phyloP scores from a whole-genome alignment of 2,329 filamentous ascomycete species.

The Sporothrix phasma region DNA sequence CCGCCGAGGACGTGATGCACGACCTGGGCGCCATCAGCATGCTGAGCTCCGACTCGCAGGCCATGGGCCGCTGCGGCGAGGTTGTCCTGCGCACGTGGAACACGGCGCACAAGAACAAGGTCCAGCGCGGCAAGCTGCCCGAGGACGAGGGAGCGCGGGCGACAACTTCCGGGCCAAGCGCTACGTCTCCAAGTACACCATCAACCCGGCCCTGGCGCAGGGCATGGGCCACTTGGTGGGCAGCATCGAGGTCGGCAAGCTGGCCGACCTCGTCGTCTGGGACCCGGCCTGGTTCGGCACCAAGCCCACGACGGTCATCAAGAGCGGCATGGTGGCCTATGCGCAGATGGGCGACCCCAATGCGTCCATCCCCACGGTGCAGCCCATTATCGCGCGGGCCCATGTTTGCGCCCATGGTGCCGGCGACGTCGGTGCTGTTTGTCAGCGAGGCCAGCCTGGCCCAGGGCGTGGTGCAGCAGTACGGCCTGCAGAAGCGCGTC shows the following conservation, averaged over 20 bases:
- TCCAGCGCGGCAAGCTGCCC: slow-evolving; percentile 63
- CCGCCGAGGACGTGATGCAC: slow-evolving; percentile 90
- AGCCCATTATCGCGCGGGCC: slow-evolving; percentile 74
- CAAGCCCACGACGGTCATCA: slow-evolving; percentile 72
- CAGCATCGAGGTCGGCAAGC: slow-evolving; percentile 77
- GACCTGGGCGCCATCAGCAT: slow-evolving; percentile 93
- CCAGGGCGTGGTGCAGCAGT: slow-evolving; percentile 56
- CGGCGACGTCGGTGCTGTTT: slow-evolving; percentile 66
- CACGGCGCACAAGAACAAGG: slow-evolving; percentile 93
- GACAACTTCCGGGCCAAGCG: slow-evolving; percentile 90
- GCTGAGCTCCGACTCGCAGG: slow-evolving; percentile 93
- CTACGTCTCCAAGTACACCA: slow-evolving; percentile 91
- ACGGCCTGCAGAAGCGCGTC: slow-evolving; percentile 68
- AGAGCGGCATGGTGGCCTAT: slow-evolving; percentile 77
- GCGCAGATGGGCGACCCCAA: slow-evolving; percentile 81
- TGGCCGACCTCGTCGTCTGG: slow-evolving; percentile 87
- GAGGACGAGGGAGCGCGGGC: slow-evolving; percentile 67
- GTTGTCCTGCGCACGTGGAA: slow-evolving; percentile 92
- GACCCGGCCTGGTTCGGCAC: slow-evolving; percentile 74
- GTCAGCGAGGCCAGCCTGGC: slow-evolving; percentile 65
- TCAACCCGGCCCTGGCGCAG: slow-evolving; percentile 87
- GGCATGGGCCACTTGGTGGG: slow-evolving; percentile 83
- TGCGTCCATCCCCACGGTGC: slow-evolving; percentile 76
- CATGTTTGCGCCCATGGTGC: slow-evolving; percentile 73
- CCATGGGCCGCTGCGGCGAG: slow-evolving; percentile 93